Conservation (phyloP, 768 basidiomycete species). For the Glaciozyma antarctica region DNA sequence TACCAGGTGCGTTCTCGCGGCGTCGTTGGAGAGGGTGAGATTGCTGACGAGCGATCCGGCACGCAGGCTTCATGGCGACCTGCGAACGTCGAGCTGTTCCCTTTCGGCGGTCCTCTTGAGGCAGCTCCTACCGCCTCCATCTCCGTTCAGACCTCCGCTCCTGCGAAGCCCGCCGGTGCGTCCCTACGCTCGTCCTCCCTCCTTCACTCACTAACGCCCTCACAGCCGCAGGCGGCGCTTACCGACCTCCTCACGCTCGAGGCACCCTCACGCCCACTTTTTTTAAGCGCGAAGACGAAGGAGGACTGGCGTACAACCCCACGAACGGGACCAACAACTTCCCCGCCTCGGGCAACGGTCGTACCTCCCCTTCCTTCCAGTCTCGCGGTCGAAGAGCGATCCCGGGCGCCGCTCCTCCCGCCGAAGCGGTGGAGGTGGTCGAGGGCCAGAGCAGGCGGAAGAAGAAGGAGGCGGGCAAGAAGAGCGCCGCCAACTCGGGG, state of each 20-base stretch:
- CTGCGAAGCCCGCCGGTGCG: constrained; percentile 48
- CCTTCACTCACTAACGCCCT: constrained; percentile 31
- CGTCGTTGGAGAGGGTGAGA: background rate
- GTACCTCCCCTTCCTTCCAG: constrained; percentile 10
- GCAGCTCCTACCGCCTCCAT: constrained; percentile 55
- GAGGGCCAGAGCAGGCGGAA: constrained; percentile 22
- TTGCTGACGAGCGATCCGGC: background rate
- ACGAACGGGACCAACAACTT: constrained; percentile 45
- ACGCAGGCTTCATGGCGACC: constrained; percentile 64
- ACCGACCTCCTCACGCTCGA: constrained; percentile 85
- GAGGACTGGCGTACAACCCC: constrained; percentile 53
- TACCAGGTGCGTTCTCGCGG: constrained; percentile 54
- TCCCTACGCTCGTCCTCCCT: constrained; percentile 29
- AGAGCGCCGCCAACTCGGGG: constrained; percentile 19
- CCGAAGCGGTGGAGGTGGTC: constrained; percentile 6
- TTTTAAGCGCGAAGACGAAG: constrained; percentile 87
- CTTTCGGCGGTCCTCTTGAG: constrained; percentile 57
- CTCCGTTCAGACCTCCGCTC: constrained; percentile 41
- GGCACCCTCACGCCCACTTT: constrained; percentile 78
- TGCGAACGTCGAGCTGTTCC: constrained; percentile 54
- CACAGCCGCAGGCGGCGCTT: constrained; percentile 61
- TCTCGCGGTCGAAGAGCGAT: constrained; percentile 19
- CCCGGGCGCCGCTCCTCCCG: constrained; percentile 23
- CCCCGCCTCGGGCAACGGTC: constrained; percentile 27
- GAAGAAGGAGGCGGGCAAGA: constrained; percentile 34